Evolutionary conservation across 352 stramenopile species (phyloP).

Genomic region (Globisporangium carolinianum): DNA sequence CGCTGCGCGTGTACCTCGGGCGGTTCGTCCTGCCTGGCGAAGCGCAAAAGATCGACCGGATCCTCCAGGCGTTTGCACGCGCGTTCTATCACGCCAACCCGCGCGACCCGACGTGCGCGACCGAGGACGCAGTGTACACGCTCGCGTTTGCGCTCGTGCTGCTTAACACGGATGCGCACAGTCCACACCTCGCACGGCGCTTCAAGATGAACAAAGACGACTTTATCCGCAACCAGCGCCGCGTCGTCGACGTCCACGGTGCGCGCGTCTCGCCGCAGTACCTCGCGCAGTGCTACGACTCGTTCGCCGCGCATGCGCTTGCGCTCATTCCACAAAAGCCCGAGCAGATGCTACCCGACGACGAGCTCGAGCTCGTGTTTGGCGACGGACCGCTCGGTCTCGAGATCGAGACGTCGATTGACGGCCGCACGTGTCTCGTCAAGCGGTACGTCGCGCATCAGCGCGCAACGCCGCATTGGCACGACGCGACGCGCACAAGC

Average conservation of each 20-base stretch:
- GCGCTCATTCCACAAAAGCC: conserved; percentile 52
- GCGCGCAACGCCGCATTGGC: conserved; percentile 11
- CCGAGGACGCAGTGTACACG: conserved; percentile 71
- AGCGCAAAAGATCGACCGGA: conserved; percentile 83
- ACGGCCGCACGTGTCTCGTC: conserved; percentile 56
- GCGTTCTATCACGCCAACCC: conserved; percentile 58
- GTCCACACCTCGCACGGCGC: conserved; percentile 44
- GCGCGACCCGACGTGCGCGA: conserved; percentile 38
- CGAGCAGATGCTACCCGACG: conserved; percentile 19
- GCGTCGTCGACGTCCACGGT: conserved; percentile 30
- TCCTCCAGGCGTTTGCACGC: conserved; percentile 71
- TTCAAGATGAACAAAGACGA: conserved; percentile 74
- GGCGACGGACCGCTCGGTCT: conserved; percentile 41
- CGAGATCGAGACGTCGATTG: conserved; percentile 75
- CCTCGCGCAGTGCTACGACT: conserved; percentile 58
- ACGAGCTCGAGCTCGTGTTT: conserved; percentile 72
- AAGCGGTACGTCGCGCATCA: conserved; percentile 29
- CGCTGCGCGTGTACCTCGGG: conserved; percentile 64
- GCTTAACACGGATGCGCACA: conserved; percentile 79
- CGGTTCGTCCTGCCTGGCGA: conserved; percentile 65
- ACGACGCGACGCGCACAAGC: conserved; percentile 10
- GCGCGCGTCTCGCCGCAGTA: conserved; percentile 36
- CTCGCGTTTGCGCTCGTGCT: conserved; percentile 71
- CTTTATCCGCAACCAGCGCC: conserved; percentile 73
- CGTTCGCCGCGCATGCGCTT: conserved; percentile 52